phyloP scores from a whole-genome alignment of 352 stramenopile species.

The Pythium brachiatum region DNA sequence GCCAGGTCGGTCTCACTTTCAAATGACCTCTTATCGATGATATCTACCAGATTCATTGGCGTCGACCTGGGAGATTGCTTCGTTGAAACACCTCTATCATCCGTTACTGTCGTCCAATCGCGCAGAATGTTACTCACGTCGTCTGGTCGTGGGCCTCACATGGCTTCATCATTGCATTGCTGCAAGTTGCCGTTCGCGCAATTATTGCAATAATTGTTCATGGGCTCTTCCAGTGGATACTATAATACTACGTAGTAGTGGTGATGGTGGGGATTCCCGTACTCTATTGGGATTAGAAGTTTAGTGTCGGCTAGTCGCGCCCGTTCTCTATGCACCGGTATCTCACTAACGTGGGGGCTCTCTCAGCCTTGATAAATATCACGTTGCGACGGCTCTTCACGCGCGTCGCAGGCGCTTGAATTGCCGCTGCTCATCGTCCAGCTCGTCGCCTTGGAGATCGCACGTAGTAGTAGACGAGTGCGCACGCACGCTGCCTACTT shows the following conservation, averaged over 20 bases:
- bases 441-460: conserved; percentile 18
- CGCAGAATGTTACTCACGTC: background rate
- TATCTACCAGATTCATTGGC: background rate
- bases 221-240: too few species aligned
- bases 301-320: background rate
- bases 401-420: conserved; percentile 22
- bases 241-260: background rate
- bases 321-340: background rate
- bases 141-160: background rate
- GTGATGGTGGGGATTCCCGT: background rate
- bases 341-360: background rate
- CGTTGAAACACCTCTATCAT: background rate
- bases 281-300: conserved; percentile 8
- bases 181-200: background rate
- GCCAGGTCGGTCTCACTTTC: background rate
- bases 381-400: background rate
- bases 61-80: background rate
- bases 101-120: background rate
- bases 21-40: background rate
- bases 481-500: conserved; percentile 14
- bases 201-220: background rate
- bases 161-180: conserved; percentile 1
- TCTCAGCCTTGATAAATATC: conserved; percentile 14
- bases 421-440: conserved; percentile 11
- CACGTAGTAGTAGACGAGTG: conserved; percentile 4